Evolutionary conservation across 2,329 filamentous ascomycete genomes (phyloP).

Genomic region (Pochonia chlamydosporia): DNA sequence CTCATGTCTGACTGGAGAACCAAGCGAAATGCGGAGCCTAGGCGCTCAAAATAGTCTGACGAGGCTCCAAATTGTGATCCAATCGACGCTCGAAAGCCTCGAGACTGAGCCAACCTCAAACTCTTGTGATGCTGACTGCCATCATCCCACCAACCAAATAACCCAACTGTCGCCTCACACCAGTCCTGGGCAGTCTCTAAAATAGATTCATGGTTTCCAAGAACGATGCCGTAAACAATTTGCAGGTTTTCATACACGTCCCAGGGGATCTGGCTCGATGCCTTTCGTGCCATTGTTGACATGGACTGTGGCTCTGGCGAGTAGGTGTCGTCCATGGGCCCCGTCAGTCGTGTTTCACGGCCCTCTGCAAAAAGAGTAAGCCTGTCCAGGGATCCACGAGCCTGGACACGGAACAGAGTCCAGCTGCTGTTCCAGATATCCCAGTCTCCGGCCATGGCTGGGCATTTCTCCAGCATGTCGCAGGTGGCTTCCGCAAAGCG

Average conservation of each 20-base stretch:
- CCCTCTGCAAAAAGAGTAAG: conserved; percentile 77
- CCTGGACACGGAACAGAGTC: conserved; percentile 74
- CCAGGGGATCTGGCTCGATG: conserved; percentile 84
- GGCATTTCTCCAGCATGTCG: conserved; percentile 66
- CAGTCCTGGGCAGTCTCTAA: conserved; percentile 78
- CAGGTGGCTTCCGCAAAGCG: conserved; percentile 64
- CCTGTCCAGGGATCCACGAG: conserved; percentile 61
- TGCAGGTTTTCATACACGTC: conserved; percentile 81
- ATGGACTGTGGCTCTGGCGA: conserved; percentile 42
- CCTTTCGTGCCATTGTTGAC: conserved; percentile 66
- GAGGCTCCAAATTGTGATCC: conserved; percentile 42
- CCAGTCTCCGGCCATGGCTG: conserved; percentile 68
- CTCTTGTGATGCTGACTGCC: conserved; percentile 45
- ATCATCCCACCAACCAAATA: conserved; percentile 92
- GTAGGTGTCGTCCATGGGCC: conserved; percentile 25
- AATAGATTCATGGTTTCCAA: conserved; percentile 71
- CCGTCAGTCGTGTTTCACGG: conserved; percentile 41
- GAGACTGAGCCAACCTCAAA: conserved; percentile 33
- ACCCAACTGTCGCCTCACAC: conserved; percentile 79
- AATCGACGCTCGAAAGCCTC: conserved; percentile 29
- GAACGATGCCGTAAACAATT: conserved; percentile 72
- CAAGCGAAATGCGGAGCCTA: conserved; percentile 66
- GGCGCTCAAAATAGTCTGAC: conserved; percentile 66
- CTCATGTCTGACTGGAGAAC: conserved; percentile 65
- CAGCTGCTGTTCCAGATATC: conserved; percentile 77